phyloP scores from a whole-genome alignment of 148 eudicot genomes.

The Rhododendron ovatum region DNA sequence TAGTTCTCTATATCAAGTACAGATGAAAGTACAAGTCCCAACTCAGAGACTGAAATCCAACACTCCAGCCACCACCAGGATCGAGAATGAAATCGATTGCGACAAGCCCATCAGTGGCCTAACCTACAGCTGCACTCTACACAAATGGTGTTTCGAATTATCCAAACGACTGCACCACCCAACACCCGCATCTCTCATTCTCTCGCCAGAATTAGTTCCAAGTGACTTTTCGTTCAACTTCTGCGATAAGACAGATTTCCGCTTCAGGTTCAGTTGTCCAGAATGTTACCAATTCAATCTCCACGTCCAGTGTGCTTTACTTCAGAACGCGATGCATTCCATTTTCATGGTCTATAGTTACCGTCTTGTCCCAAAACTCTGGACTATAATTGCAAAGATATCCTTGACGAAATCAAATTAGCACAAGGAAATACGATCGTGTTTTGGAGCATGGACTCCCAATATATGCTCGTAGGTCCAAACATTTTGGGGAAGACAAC shows the following conservation, averaged over 20 bases:
- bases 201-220: background rate
- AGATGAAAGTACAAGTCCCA: background rate
- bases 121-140: constrained; percentile 9
- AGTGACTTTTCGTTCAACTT: background rate
- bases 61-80: background rate
- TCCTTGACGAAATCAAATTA: background rate
- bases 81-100: background rate
- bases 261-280: background rate
- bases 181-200: background rate
- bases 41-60: background rate
- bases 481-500: background rate
- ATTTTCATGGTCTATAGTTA: background rate
- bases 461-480: background rate
- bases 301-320: background rate
- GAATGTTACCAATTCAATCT: constrained; percentile 4
- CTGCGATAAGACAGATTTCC: background rate
- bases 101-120: background rate
- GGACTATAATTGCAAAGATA: background rate
- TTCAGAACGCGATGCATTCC: background rate
- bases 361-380: background rate
- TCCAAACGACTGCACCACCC: background rate
- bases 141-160: constrained; percentile 2
- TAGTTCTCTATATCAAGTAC: background rate
- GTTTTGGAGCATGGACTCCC: too few species aligned
- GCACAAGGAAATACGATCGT: background rate